Evolutionary conservation across 306 rosid species (phyloP).

Genomic region (Begonia peltatifolia): DNA sequence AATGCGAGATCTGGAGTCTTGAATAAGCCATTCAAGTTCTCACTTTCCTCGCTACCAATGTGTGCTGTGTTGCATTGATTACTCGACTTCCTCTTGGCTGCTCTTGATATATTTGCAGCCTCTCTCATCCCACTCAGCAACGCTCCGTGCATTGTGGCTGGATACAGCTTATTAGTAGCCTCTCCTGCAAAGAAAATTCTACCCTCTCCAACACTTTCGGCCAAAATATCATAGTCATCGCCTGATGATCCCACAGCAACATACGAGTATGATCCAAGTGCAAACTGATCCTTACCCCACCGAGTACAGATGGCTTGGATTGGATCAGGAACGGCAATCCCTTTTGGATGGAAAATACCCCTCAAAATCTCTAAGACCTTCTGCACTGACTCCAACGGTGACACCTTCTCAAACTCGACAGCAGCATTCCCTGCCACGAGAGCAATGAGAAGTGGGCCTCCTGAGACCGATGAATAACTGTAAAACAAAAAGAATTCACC

Average conservation of each 20-base stretch:
- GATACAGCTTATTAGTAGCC: slow-evolving; percentile 80
- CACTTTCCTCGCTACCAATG: slow-evolving; percentile 14
- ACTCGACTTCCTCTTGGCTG: slow-evolving; percentile 34
- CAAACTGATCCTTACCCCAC: slow-evolving; percentile 69
- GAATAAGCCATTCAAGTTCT: slow-evolving; percentile 39
- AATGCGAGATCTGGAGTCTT: slow-evolving; percentile 42
- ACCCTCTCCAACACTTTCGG: slow-evolving; percentile 64
- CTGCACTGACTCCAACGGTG: slow-evolving; percentile 70
- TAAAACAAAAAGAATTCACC: slow-evolving; percentile 86
- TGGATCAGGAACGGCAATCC: slow-evolving; percentile 69
- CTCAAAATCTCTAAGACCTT: slow-evolving; percentile 57
- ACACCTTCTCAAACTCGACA: slow-evolving; percentile 74
- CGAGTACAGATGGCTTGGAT: slow-evolving; percentile 74
- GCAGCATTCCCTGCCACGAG: slow-evolving; percentile 90
- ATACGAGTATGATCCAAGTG: slow-evolving; percentile 70
- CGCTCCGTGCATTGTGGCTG: slow-evolving; percentile 93
- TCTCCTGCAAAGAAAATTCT: slow-evolving; percentile 86
- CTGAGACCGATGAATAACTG: slow-evolving; percentile 84
- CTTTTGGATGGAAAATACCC: slow-evolving; percentile 62
- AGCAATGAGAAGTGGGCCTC: slow-evolving; percentile 78
- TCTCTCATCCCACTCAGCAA: slow-evolving; percentile 91
- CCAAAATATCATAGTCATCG: slow-evolving; percentile 74
- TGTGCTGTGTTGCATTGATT: slow-evolving; percentile 14
- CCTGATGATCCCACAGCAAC: slow-evolving; percentile 87
- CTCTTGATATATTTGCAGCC: slow-evolving; percentile 79